Evolutionary conservation across 2,329 filamentous ascomycete species (phyloP), one percentile per base, ranked within the genome.

Genomic region (Teratosphaeria destructans): DNA sequence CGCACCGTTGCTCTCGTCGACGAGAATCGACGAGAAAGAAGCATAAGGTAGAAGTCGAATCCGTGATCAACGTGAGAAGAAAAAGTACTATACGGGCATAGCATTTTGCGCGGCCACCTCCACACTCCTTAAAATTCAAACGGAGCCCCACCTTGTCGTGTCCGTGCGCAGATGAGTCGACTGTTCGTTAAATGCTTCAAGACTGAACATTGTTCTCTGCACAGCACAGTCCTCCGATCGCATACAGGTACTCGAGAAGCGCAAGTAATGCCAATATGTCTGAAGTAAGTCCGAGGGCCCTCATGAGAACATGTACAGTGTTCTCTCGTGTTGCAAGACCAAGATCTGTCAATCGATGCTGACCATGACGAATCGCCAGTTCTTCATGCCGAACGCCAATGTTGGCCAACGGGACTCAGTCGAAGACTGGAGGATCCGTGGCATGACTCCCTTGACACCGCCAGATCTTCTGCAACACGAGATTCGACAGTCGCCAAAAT

Each of bases 391-490:
- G 64, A 81, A 80, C 71, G 74, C 76, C 66, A 72, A 74, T 43
- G 77, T 80, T 54, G 78, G 78, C 68, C 76, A 81, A 70, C 74
- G 75, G 57, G 68, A 74, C 59, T 77, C 74, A 68, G 77, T 75
- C 5, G 78, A 81, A 67, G 78, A 81, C 63, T 81, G 76, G 76
- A 77, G 78, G 62, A 80, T 81, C 64, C 87, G 88, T 63, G 93
- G 93, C 68, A 70, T 71, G 67, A 71, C 70, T 90, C 69, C 68
- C 54, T 81, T 99, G 66, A 96, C 90, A 14, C 86, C 94, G 6
- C 94, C 94, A 63, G 90, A 96, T 71, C 85, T 99, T 64, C 90
- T 99, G 62, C 93, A 97, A 76, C 88, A 93, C 81, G 92, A 97
- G 75, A 93, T 99, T 70, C 78, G 82, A 37, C 81, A 84, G 65